These are phyloP conservation scores for Leccinum subtestaceum DNA, from an alignment of 768 basidiomycete species.

Conservation along the genomic window DNA sequence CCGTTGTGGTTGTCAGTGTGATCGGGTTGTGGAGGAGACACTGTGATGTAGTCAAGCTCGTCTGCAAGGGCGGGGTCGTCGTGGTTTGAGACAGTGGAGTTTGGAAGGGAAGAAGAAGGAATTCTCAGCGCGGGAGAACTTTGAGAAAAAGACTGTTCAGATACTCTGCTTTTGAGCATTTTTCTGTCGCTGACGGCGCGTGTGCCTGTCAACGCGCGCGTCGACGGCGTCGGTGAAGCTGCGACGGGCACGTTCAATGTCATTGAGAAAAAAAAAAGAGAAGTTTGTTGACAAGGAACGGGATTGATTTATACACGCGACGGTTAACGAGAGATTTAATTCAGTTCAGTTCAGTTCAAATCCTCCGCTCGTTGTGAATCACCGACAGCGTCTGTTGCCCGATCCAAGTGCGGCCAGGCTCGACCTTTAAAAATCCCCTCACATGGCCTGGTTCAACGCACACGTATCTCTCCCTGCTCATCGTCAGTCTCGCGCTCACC, in stretches of 20 bases:
- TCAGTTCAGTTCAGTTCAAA: not conserved
- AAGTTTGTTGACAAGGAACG: not conserved
- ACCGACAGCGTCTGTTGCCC: conserved; percentile 70
- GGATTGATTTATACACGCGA: not conserved
- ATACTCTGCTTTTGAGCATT: conserved; percentile 45
- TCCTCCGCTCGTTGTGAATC: conserved; percentile 29
- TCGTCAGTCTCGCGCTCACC: conserved; percentile 6
- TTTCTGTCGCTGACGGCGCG: conserved; percentile 30
- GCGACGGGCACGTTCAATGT: conserved; percentile 16
- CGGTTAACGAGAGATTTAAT: not conserved
- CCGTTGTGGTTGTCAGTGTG: conserved; percentile 18
- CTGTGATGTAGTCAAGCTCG: conserved; percentile 73
- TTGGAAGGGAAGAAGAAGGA: conserved; percentile 13
- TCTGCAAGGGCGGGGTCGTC: conserved; percentile 47
- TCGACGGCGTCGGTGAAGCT: conserved; percentile 28
- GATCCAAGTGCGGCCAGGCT: conserved; percentile 67
- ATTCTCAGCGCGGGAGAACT: conserved; percentile 2
- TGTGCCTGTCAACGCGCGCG: not conserved
- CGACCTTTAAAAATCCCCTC: conserved; percentile 62
- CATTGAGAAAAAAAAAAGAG: not conserved
- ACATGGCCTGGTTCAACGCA: conserved; percentile 93
- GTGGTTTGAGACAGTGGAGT: conserved; percentile 5
- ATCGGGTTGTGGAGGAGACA: conserved; percentile 28
- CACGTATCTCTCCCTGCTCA: conserved; percentile 70
- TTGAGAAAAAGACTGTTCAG: conserved; percentile 46